Base-by-base conservation (phyloP, 805 yeast species). In the Pichia manshurica region DNA sequence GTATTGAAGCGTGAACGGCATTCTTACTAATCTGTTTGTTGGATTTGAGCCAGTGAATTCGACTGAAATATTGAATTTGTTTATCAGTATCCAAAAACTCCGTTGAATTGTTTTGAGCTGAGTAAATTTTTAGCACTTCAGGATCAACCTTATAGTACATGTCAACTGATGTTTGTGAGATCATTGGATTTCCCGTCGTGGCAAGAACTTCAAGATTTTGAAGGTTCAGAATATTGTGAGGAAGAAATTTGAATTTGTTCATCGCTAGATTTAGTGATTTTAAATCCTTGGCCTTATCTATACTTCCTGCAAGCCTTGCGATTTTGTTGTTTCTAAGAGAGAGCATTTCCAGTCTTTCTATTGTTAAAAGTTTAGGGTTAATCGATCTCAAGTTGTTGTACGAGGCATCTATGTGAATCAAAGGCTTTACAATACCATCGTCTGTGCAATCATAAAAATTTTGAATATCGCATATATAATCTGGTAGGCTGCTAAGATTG, bases 391-490 rank as follows among this genome's bases (percentile, higher is more conserved):
- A 55, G 34, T 68, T 66, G 58, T 81, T 81, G 42, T 74, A 70
- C 2, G 77, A 66, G 3, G 79, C 71, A 55, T 74, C 78, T 4
- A 81, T 63, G 49, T 80, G 79, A 36, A 72, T 52, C 6, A 54
- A 44, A 1, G 75, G 72, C 21, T 60, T 57, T n/a, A 58, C 57
- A 4, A 71, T 58, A 0, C 68, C 70, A 9, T 55, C 53, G 1
- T 56, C 50, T 16, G 45, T 28, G 5, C 63, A 66, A 52, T 70
- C 71, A 7, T 74, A 59, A n/a, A 79, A 80, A 46, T 79, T 71
- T 54, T 77, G 71, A 52, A 81, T 64, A 57, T 81, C 87, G 44
- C 72, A 72, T 25, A 81, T 69, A 52, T 79, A 82, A 44, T 76
- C 79, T 1, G 87, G 85, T 3, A 81, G 59, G 5, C 71, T 71